Evolutionary conservation across 192 early-diverging fungal genomes (phyloP), one percentile per base, ranked within the genome.

Genomic region (Tieghemiomyces parasiticus): DNA sequence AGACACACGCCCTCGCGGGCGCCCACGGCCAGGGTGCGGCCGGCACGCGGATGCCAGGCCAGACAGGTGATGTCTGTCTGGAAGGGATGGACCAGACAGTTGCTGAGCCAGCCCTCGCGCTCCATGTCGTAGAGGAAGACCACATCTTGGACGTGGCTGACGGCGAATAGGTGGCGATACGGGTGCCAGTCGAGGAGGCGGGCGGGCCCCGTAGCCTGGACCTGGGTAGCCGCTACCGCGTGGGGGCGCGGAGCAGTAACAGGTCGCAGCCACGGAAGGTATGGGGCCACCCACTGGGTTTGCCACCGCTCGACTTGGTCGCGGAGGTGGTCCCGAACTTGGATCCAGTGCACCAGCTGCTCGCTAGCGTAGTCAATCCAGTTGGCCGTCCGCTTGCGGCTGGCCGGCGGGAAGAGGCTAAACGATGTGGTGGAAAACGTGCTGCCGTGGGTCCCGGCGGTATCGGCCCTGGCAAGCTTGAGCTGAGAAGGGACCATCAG

Each of bases 171-270:
- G 10, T 81, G 76, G 35, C 76, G 72, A 59, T 85, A 74, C 24
- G 78, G 84, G 47, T 91, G 89, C 83, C 86, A 91, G 0, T 85
- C 86, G 3, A 89, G 63, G n/a, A 71, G 74, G 33, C 67, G 68
- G 50, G 88, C 67, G 16, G 72, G 60, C 6, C n/a, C 58, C 22
- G 2, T 14, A 16, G 26, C 26, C 24, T 52, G 6, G 50, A 24
- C 24, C 2, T 30, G 24, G 14, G 14, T 13, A 24, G 26, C 26
- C n/a, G n/a, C n/a, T n/a, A n/a, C n/a, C n/a, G n/a, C n/a, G n/a
- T n/a, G n/a, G n/a, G n/a, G n/a, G n/a, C n/a, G n/a, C n/a, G n/a
- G n/a, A n/a, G n/a, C n/a, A n/a, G n/a, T n/a, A n/a, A n/a, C n/a
- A 13, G 50, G 50, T 28, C 26, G 50, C 14, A 52, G 50, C 50